Conservation (phyloP, 2,329 filamentous ascomycete species). For the Aspergillus ochraceus region DNA sequence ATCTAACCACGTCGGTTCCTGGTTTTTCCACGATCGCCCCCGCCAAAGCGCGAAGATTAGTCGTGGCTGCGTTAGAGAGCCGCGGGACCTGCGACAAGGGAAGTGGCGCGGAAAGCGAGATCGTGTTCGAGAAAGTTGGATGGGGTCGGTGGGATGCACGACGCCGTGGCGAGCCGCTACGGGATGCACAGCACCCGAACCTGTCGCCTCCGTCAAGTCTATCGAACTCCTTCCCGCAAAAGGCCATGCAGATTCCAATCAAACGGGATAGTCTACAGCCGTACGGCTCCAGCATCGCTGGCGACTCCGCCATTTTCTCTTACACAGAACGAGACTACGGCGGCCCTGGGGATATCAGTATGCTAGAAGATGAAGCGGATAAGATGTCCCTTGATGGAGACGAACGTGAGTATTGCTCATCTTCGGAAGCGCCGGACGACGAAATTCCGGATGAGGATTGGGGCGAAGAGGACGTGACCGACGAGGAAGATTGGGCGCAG, state of each 20-base stretch:
- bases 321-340: slow-evolving; percentile 65
- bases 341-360: slow-evolving; percentile 59
- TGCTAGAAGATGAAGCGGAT: slow-evolving; percentile 84
- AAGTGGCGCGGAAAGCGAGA: slow-evolving; percentile 57
- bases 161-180: slow-evolving; percentile 62
- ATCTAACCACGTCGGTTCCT: slow-evolving; percentile 87
- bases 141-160: slow-evolving; percentile 96
- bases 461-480: slow-evolving; percentile 83
- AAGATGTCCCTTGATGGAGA: slow-evolving; percentile 88
- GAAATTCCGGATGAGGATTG: slow-evolving; percentile 71
- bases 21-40: slow-evolving; percentile 88
- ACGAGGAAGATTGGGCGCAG: slow-evolving; percentile 93
- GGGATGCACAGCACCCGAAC: slow-evolving; percentile 28
- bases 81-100: slow-evolving; percentile 59
- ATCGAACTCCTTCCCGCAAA: slow-evolving; percentile 45
- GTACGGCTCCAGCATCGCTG: slow-evolving; percentile 63
- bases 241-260: slow-evolving; percentile 50
- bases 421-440: slow-evolving; percentile 69
- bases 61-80: slow-evolving; percentile 88
- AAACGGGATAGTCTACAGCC: slow-evolving; percentile 39
- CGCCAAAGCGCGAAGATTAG: slow-evolving; percentile 83
- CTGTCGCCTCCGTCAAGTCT: slow-evolving; percentile 55
- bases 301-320: slow-evolving; percentile 73
- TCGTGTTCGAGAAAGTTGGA: slow-evolving; percentile 84
- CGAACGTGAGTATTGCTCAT: slow-evolving; percentile 65